Conservation (phyloP, 1,284 basidiomycete genomes). For the Sphaerobolus stellatus region DNA sequence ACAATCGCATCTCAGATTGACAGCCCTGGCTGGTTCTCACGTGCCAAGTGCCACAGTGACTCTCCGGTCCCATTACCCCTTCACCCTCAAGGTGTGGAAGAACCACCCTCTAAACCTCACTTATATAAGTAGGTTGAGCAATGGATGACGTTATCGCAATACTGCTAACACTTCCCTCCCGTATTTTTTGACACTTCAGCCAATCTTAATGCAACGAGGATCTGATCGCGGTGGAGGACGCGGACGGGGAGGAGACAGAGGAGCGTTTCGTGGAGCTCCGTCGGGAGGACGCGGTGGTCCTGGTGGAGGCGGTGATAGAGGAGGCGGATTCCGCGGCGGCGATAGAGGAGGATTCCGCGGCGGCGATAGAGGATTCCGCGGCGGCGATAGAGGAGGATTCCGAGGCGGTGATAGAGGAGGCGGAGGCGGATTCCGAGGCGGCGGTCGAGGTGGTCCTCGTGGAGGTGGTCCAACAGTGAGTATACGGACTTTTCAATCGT, state of each 20-base stretch:
- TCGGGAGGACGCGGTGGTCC: slow-evolving; percentile 21
- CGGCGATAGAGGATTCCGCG: background rate
- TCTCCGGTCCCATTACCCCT: too few species aligned
- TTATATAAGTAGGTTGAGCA: too few species aligned
- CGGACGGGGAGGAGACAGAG: slow-evolving; percentile 32
- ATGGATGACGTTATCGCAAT: too few species aligned
- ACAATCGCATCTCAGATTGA: too few species aligned
- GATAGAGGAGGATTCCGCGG: slow-evolving; percentile 7
- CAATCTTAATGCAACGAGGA: slow-evolving; percentile 4
- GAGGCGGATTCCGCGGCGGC: slow-evolving; percentile 25
- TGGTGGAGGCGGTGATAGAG: slow-evolving; percentile 33
- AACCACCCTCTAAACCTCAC: too few species aligned
- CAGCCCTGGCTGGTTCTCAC: too few species aligned
- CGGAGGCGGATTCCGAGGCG: slow-evolving; percentile 16
- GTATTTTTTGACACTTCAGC: too few species aligned
- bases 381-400: background rate
- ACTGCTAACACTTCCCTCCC: too few species aligned
- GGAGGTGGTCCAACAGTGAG: slow-evolving; percentile 42
- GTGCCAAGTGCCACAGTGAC: too few species aligned
- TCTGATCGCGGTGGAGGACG: slow-evolving; percentile 17
- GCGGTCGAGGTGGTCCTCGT: slow-evolving; percentile 24
- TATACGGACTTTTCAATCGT: too few species aligned
- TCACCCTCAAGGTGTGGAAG: too few species aligned
- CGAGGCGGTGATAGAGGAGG: slow-evolving; percentile 35
- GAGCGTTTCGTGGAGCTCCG: slow-evolving; percentile 25